Percentiles rank a stretch among this genome's conserved stretches.
Conservation (phyloP, 2,329 filamentous ascomycete species). For the Hymenoscyphus scutula region DNA sequence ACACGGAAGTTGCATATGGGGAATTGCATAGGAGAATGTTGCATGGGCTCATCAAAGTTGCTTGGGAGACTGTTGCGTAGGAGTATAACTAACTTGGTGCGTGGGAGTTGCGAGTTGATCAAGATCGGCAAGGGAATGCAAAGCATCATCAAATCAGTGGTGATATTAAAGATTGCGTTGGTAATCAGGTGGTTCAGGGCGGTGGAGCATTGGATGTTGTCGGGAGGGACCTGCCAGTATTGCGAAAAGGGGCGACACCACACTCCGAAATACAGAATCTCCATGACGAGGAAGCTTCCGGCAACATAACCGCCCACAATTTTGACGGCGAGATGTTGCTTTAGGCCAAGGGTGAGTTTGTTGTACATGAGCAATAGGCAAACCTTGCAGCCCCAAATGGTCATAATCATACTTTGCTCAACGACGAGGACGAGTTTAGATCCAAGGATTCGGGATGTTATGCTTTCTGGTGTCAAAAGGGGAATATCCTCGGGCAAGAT, state of each 20-base stretch:
- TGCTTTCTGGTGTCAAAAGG: slow-evolving; percentile 43
- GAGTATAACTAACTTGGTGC: slow-evolving; percentile 34
- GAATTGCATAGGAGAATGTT: background rate
- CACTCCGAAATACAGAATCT: slow-evolving; percentile 48
- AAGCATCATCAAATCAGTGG: slow-evolving; percentile 59
- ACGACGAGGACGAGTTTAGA: slow-evolving; percentile 63
- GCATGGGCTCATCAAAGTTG: background rate
- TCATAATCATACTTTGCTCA: slow-evolving; percentile 60
- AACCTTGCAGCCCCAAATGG: slow-evolving; percentile 55
- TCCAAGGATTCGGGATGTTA: slow-evolving; percentile 39
- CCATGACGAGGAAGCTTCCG: slow-evolving; percentile 49
- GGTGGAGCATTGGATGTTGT: slow-evolving; percentile 55
- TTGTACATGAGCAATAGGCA: slow-evolving; percentile 58
- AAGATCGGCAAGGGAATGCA: slow-evolving; percentile 52
- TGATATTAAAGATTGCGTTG: slow-evolving; percentile 58
- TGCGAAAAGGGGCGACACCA: slow-evolving; percentile 56
- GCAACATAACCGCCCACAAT: slow-evolving; percentile 47
- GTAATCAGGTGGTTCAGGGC: slow-evolving; percentile 56
- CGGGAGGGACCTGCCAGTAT: slow-evolving; percentile 57
- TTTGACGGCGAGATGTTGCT: slow-evolving; percentile 48
- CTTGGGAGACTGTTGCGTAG: background rate
- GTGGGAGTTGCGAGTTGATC: slow-evolving; percentile 44
- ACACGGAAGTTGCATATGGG: background rate
- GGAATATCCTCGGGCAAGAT: slow-evolving; percentile 48
- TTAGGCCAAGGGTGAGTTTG: slow-evolving; percentile 51